phyloP scores from a whole-genome alignment of 2,329 filamentous ascomycete species.

The Dothiorella sarmentorum region DNA sequence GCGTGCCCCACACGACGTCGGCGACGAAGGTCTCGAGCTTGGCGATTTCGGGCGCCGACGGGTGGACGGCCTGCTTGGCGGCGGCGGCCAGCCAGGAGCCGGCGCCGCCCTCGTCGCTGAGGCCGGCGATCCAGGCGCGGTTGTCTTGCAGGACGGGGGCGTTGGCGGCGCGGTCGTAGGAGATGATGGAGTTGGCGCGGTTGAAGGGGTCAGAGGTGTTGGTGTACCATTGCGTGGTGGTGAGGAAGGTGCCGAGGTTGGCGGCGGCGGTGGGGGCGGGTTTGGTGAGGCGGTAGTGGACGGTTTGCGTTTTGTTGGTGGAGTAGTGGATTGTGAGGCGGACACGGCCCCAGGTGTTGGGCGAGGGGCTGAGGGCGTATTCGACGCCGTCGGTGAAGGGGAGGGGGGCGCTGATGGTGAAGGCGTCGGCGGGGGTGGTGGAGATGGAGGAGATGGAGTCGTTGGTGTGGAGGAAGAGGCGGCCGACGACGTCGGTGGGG shows the following conservation, averaged over 20 bases:
- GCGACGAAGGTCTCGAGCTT: conserved; percentile 55
- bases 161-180: conserved; percentile 46
- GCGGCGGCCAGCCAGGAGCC: conserved; percentile 55
- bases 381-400: conserved; percentile 24
- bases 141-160: conserved; percentile 43
- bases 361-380: conserved; percentile 45
- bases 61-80: conserved; percentile 54
- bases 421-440: conserved; percentile 36
- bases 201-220: conserved; percentile 53
- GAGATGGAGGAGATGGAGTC: conserved; percentile 42
- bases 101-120: conserved; percentile 59
- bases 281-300: conserved; percentile 58
- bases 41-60: conserved; percentile 47
- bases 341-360: conserved; percentile 49
- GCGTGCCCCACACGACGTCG: conserved; percentile 48
- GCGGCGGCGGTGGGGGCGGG: conserved; percentile 42
- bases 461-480: conserved; percentile 45
- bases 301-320: conserved; percentile 48
- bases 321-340: conserved; percentile 49
- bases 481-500: conserved; percentile 45
- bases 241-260: conserved; percentile 53
- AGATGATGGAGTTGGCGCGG: conserved; percentile 54
- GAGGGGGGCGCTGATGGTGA: conserved; percentile 32
- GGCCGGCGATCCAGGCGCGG: conserved; percentile 57
- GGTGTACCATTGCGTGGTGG: conserved; percentile 52